Conservation (phyloP, 495 filamentous ascomycete species). For the Choiromyces venosus region DNA sequence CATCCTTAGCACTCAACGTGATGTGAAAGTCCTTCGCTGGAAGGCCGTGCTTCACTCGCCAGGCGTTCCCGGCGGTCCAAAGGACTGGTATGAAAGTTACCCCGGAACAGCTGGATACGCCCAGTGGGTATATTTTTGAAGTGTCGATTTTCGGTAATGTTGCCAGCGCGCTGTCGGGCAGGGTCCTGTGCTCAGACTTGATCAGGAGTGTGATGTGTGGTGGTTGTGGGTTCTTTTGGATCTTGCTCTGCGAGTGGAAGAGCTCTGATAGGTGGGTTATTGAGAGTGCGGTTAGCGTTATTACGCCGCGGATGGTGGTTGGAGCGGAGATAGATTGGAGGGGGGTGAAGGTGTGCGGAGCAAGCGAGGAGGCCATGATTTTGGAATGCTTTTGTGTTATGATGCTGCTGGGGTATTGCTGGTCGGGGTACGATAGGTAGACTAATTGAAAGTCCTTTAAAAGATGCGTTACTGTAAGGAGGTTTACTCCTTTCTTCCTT, state of each 20-base stretch:
- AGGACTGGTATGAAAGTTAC: conserved; percentile 14
- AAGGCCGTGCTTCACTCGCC: conserved; percentile 20
- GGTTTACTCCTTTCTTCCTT: not conserved
- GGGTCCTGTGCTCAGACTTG: conserved; percentile 5
- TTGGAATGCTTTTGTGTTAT: not conserved
- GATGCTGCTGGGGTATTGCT: too few relatives aligned
- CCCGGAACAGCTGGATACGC: not conserved
- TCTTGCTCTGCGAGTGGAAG: not conserved
- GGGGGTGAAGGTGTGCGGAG: conserved; percentile 1
- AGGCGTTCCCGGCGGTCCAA: conserved; percentile 18
- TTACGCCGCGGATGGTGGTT: not conserved
- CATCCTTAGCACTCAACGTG: conserved; percentile 2
- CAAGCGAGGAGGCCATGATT: not conserved
- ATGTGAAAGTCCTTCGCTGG: conserved; percentile 7
- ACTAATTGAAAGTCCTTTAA: not conserved
- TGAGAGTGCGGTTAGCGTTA: not conserved
- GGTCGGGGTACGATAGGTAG: not conserved
- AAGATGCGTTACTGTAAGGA: not conserved
- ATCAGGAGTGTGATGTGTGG: conserved; percentile 12
- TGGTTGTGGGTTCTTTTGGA: not conserved
- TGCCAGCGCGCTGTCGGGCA: not conserved
- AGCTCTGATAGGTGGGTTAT: conserved; percentile 8
- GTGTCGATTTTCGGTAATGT: conserved; percentile 2
- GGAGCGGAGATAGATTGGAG: conserved; percentile 3
- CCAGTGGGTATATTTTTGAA: conserved; percentile 11